Evolutionary conservation across 2,329 filamentous ascomycete species (phyloP).

Genomic region (Microthyrium microscopicum): DNA sequence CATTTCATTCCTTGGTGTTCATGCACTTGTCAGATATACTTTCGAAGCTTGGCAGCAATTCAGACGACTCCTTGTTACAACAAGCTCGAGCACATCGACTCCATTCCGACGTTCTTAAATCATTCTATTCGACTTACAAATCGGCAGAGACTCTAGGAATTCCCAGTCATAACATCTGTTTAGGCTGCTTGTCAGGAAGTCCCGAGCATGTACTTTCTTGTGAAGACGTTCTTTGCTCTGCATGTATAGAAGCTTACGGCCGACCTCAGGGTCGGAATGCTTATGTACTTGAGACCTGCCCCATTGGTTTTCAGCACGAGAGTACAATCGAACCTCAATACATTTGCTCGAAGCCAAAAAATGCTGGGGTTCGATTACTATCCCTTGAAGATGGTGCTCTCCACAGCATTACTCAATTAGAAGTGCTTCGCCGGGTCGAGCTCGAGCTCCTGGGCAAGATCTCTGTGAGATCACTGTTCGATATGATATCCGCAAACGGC

Average conservation of each 20-base stretch:
- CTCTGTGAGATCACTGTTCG: constrained; percentile 1
- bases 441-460: neutral
- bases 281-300: no score
- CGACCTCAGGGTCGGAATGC: no score
- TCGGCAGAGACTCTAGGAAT: constrained; percentile 11
- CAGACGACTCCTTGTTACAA: constrained; percentile 9
- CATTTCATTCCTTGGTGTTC: constrained; percentile 12
- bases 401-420: constrained; percentile 6
- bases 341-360: constrained; percentile 20
- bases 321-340: no score
- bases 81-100: constrained; percentile 13
- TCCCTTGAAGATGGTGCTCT: constrained; percentile 19
- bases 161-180: constrained; percentile 29
- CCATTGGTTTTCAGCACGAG: no score
- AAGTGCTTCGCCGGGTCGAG: constrained; percentile 7
- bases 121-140: constrained; percentile 18
- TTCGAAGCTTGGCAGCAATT: constrained; percentile 6
- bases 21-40: constrained; percentile 9
- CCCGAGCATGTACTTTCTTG: constrained; percentile 28
- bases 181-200: constrained; percentile 28
- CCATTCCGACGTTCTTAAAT: constrained; percentile 14
- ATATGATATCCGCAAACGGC: constrained; percentile 20
- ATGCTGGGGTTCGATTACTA: constrained; percentile 23
- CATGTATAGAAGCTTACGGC: constrained; percentile 22
- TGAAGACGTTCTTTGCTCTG: constrained; percentile 29